Evolutionary conservation across 2,329 filamentous ascomycete species (phyloP), one percentile per base, ranked within the genome.

Genomic region (Calycina herbarum): DNA sequence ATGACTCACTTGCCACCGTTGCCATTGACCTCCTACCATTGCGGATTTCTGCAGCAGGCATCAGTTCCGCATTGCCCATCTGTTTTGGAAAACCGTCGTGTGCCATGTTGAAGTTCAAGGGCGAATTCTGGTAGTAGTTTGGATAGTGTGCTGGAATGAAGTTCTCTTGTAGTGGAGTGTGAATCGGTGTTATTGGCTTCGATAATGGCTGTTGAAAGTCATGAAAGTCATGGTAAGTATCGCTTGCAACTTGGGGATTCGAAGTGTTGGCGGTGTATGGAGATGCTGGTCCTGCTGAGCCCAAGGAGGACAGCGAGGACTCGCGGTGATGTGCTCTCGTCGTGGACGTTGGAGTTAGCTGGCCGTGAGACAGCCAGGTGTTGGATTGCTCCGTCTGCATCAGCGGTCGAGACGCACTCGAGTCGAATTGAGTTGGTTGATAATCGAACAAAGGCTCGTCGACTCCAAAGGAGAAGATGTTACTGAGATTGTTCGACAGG

Each of bases 1-100:
- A 87, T 78, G 88, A 85, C 79, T 83, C 82, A 6, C 85, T 88
- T 71, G 85, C 83, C 79, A 85, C 85, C 69, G 83, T 81, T 65
- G 85, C 87, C 57, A 70, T 71, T 62, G 74, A 64, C 17, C 64
- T 70, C 64, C 70, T 69, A 42, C 70, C 67, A 20, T 57, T 59
- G 20, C 40, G 59, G 61, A 73, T 70, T 24, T 76, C 74, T 24
- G 75, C 72, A 11, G 70, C 69, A 67, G 73, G 68, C 71, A 76
- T 73, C 67, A 75, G 40, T 33, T 74, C 75, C 8, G 69, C 69
- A 67, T 73, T 66, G 54, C 67, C 68, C 60, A 64, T 59, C n/a
- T 64, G 65, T 66, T 70, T 73, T 63, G 70, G 67, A 33, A 72
- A 33, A 11, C 65, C 69, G 45, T 75, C 70, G 27, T 70, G 69